Base-by-base conservation (phyloP, 768 basidiomycete species). In the Pleurotus giganteus region DNA sequence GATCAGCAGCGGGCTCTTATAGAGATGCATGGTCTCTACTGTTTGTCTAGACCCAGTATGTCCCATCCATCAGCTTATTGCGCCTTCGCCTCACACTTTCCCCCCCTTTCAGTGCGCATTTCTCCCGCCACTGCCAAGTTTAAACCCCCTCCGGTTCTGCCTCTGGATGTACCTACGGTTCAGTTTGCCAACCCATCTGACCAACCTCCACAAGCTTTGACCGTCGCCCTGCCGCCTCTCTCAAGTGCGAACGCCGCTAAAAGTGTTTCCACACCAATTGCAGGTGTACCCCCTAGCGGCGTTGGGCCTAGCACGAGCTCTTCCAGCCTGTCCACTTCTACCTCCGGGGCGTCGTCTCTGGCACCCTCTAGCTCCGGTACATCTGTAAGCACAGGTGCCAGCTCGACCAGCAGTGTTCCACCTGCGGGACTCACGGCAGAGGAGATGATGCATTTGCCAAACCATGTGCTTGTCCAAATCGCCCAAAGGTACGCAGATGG, bases 11-110 rank as follows among this genome's bases (percentile, higher is more conserved):
- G 94, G 42, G 93, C 93, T 2, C 75, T 96, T 55, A 88, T 88
- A 54, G 92, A 92, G 73, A 94, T 92, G 91, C 91, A 91, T 62
- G 93, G 92, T 9, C 75, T 94, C 11, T 94, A 94, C 64, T 93
- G 92, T 65, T 79, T 91, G 47, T 91, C 90, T 32, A 83, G 92
- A 56, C 93, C 92, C 44, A 94, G 91, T 93, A 69, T 59, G 89
- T 78, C 29, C 44, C 34, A 54, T 45, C 43, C 36, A n/a, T n/a
- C n/a, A n/a, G n/a, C n/a, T n/a, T n/a, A n/a, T 23, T 50, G 17
- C 32, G n/a, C 19, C 36, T 23, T 56, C 52, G 52, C 52, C 24
- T 50, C 64, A 68, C 69, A 70, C 65, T 67, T 64, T 72, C 62
- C 69, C 47, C 70, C 63, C 43, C 23, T 45, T 55, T 15, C 62